Percentiles rank a stretch among this genome's conserved stretches.
Conservation (phyloP, 2,329 filamentous ascomycete genomes). For the Biscogniauxia marginata region DNA sequence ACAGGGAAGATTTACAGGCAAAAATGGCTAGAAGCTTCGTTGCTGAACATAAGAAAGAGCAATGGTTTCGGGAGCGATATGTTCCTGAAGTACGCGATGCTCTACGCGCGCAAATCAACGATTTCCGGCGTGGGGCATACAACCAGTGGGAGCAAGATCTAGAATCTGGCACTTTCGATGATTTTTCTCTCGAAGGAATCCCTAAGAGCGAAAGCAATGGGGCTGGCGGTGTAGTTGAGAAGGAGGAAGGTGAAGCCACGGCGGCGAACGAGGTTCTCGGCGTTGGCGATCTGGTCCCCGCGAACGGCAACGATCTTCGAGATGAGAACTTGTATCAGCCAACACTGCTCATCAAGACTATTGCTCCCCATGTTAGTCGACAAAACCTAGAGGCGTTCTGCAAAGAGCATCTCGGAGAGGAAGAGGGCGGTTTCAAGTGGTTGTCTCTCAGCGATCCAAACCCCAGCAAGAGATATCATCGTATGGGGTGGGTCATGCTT, state of each 20-base stretch:
- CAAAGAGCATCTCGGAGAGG: constrained; percentile 89
- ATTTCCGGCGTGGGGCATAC: constrained; percentile 76
- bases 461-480: constrained; percentile 92
- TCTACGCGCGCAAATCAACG: constrained; percentile 72
- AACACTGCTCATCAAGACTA: constrained; percentile 94
- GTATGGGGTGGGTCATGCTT: constrained; percentile 98
- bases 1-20: constrained; percentile 67
- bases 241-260: constrained; percentile 92
- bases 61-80: constrained; percentile 98
- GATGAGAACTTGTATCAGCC: constrained; percentile 88
- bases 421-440: constrained; percentile 91
- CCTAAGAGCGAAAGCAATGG: constrained; percentile 92
- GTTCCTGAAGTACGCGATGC: constrained; percentile 76
- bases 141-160: constrained; percentile 88
- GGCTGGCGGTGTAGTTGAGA: constrained; percentile 79
- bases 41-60: constrained; percentile 86
- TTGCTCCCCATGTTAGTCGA: constrained; percentile 92
- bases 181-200: constrained; percentile 90
- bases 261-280: constrained; percentile 90
- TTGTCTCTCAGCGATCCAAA: constrained; percentile 95
- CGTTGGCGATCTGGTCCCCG: constrained; percentile 85
- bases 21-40: constrained; percentile 90
- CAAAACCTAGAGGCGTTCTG: constrained; percentile 92
- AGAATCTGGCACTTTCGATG: constrained; percentile 82
- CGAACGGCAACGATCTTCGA: constrained; percentile 78